Conservation (phyloP, 306 rosid species). For the Vigna hirtella region DNA sequence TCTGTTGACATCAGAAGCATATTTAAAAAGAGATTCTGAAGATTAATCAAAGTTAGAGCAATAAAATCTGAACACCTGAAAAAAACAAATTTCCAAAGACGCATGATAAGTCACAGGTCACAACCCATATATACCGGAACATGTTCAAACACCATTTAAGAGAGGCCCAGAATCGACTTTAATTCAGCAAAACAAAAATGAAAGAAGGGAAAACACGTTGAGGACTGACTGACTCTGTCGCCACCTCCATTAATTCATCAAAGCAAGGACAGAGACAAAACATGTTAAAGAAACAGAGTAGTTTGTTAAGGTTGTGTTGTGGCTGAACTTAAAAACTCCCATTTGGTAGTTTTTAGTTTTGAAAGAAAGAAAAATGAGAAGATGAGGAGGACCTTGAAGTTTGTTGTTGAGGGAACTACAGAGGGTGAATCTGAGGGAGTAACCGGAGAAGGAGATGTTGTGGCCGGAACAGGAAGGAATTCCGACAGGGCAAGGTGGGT, state of each 20-base stretch:
- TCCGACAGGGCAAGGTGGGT: conserved; percentile 47
- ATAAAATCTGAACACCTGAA: background rate
- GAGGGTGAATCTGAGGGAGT: conserved; percentile 45
- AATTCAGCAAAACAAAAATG: conserved; percentile 25
- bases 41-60: background rate
- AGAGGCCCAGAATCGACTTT: conserved; percentile 2
- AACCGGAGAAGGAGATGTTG: conserved; percentile 22
- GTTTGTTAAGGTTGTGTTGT: background rate
- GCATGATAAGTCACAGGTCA: conserved; percentile 14
- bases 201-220: conserved; percentile 15
- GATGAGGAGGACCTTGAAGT: conserved; percentile 57
- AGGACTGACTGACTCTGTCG: conserved; percentile 6
- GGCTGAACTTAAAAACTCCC: conserved; percentile 25
- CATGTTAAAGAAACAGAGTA: conserved; percentile 23
- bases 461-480: conserved; percentile 39
- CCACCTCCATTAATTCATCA: conserved; percentile 21
- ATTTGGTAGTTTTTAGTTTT: background rate
- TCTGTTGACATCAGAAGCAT: conserved; percentile 7
- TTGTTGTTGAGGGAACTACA: conserved; percentile 39
- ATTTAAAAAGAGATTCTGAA: conserved; percentile 8
- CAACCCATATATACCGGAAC: background rate
- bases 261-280: conserved; percentile 25
- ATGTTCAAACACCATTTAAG: conserved; percentile 1
- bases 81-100: background rate
- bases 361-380: background rate